Percentiles rank a stretch among this genome's conserved stretches.
Conservation (phyloP, 768 basidiomycete species). For the Tubosaeta brunneosetosa region DNA sequence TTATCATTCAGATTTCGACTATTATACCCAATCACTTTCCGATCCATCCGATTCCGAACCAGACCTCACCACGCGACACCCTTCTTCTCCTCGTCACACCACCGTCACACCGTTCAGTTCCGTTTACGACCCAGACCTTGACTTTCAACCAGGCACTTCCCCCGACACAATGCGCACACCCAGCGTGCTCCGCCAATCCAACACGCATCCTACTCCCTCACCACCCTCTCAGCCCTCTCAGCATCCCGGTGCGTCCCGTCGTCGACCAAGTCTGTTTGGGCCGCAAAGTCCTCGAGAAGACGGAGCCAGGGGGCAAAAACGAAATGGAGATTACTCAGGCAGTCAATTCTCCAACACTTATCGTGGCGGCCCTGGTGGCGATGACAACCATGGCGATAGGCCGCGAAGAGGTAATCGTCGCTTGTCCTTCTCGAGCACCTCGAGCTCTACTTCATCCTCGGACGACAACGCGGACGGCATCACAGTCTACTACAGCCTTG, state of each 20-base stretch:
- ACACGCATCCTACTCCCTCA: not conserved
- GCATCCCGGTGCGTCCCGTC: conserved; percentile 19
- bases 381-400: conserved; percentile 35
- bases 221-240: conserved; percentile 9
- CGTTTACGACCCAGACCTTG: conserved; percentile 20
- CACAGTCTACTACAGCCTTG: conserved; percentile 42
- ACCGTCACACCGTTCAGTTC: conserved; percentile 18
- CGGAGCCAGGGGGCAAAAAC: conserved; percentile 8
- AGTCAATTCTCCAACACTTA: conserved; percentile 16
- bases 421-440: conserved; percentile 32
- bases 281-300: conserved; percentile 15
- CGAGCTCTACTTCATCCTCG: conserved; percentile 36
- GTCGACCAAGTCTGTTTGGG: conserved; percentile 9
- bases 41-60: conserved; percentile 30
- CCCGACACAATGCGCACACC: conserved; percentile 29
- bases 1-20: conserved; percentile 35
- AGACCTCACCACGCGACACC: conserved; percentile 9
- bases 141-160: conserved; percentile 43
- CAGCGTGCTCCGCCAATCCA: not conserved
- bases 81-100: conserved; percentile 9
- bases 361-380: conserved; percentile 37
- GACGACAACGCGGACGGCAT: conserved; percentile 43
- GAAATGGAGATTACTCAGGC: conserved; percentile 16
- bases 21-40: conserved; percentile 30
- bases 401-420: conserved; percentile 24